Evolutionary conservation across 805 yeast species (phyloP).

Genomic region (Spathaspora girioi): DNA sequence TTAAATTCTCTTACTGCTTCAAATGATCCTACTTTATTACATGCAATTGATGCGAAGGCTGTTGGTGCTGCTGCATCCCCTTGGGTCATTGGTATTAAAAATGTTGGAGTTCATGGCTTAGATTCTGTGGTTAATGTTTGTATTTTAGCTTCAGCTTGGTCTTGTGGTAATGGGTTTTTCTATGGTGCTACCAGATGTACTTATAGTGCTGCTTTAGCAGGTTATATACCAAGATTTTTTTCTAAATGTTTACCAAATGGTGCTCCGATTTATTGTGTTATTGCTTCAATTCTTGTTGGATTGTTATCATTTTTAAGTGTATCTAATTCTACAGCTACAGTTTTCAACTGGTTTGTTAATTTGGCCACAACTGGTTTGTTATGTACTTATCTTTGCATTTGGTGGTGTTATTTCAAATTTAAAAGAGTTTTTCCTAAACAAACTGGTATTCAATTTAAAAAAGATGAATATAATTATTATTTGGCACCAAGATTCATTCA

Average conservation of each 20-base stretch:
- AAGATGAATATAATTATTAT: slow-evolving; percentile 12
- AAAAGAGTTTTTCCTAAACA: slow-evolving; percentile 26
- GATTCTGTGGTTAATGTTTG: slow-evolving; percentile 33
- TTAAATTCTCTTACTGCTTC: slow-evolving; percentile 33
- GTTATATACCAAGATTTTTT: slow-evolving; percentile 32
- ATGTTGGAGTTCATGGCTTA: slow-evolving; percentile 31
- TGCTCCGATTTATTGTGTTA: slow-evolving; percentile 29
- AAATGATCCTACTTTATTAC: slow-evolving; percentile 26
- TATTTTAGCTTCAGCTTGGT: slow-evolving; percentile 32
- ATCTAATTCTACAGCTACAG: slow-evolving; percentile 21
- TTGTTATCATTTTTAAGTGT: slow-evolving; percentile 30
- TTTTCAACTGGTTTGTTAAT: slow-evolving; percentile 36
- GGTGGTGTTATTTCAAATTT: slow-evolving; percentile 31
- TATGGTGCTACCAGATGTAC: slow-evolving; percentile 33
- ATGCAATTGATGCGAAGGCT: slow-evolving; percentile 17
- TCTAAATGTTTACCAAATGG: slow-evolving; percentile 30
- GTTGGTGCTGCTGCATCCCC: slow-evolving; percentile 40
- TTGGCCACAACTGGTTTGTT: slow-evolving; percentile 31
- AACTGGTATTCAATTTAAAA: slow-evolving; percentile 13
- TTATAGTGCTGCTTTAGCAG: slow-evolving; percentile 32
- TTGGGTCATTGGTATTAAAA: slow-evolving; percentile 34
- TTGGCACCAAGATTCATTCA: slow-evolving; percentile 19
- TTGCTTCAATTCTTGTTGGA: slow-evolving; percentile 14
- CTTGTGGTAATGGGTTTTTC: slow-evolving; percentile 33
- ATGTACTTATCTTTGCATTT: slow-evolving; percentile 26